Evolutionary conservation across 2,329 filamentous ascomycete genomes (phyloP), one percentile per base, ranked within the genome.

Genomic region (Colletotrichum gigasporum): DNA sequence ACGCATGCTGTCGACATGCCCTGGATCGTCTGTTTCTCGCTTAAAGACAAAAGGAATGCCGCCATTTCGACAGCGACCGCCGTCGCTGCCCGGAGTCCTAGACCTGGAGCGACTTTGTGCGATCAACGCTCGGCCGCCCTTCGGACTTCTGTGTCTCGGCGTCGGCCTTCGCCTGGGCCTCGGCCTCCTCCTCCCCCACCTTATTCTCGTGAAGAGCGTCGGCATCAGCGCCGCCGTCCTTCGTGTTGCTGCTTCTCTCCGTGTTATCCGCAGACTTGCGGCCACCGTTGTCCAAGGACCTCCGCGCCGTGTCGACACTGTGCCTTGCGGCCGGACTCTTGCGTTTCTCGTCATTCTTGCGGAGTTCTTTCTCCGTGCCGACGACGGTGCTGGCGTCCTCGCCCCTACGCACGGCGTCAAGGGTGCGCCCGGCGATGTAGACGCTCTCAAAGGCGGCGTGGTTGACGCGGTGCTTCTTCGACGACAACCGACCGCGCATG

Each of bases 391-490:
- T 75, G 3, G 83, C 67, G 18, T 69, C 71, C 68, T 83, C 80
- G 2, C 83, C 84, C n/a, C 71, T 73, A 30, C 73, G 76, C 59
- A 85, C 71, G 22, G 81, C 82, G 18, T 78, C 76, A 14, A 87
- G 73, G 0, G 80, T 79, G 57, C 71, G 74, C 67, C 81, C 76
- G 0, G 84, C 84, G 20, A 76, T 76, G 6, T 81, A 78, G 3
- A 83, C 79, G 60, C 79, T 84, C 69, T 86, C 81, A 60, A 87
- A 85, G 4, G 81, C 78, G 11, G 76, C 77, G 7, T 78, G 80
- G 39, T 78, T 74, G 9, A 78, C 79, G 18, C 78, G 76, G 60
- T 77, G 74, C 34, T 75, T 72, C 59, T 79, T 71, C 5, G 74
- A 71, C 5, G 71, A 73, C 41, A 71, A 67, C 56, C 11, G 81